phyloP scores from a whole-genome alignment of 805 yeast genomes.

The Suhomyces sp. region DNA sequence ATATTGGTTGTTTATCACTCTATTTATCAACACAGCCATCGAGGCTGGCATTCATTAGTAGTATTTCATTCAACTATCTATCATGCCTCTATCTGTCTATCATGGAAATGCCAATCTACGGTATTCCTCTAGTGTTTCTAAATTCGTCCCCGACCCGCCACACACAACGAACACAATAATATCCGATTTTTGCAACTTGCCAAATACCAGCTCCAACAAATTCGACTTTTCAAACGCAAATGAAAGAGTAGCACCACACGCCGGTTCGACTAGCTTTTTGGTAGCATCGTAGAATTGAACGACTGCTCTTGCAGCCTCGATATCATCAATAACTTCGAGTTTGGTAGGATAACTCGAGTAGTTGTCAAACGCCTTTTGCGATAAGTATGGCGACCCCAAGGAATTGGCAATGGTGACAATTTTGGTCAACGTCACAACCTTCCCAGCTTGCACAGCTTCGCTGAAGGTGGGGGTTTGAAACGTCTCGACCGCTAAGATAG shows the following conservation, averaged over 20 bases:
- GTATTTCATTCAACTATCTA: too few relatives aligned
- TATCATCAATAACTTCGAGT: slow-evolving; percentile 22
- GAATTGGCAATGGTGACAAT: slow-evolving; percentile 27
- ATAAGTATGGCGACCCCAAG: slow-evolving; percentile 29
- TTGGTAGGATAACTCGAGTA: slow-evolving; percentile 17
- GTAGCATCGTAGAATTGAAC: slow-evolving; percentile 23
- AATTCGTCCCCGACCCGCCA: slow-evolving; percentile 24
- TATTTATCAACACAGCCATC: too few relatives aligned
- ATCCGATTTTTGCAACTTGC: slow-evolving; percentile 19
- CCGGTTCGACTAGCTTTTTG: slow-evolving; percentile 28
- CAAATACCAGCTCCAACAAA: slow-evolving; percentile 14
- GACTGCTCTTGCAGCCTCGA: slow-evolving; percentile 23
- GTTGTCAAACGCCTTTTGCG: slow-evolving; percentile 18
- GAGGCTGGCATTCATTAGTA: too few relatives aligned
- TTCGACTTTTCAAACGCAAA: slow-evolving; percentile 14
- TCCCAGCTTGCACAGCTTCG: slow-evolving; percentile 19
- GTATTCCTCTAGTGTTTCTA: slow-evolving; percentile 11
- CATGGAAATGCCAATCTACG: too few relatives aligned
- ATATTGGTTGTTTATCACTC: too few relatives aligned
- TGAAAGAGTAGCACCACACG: slow-evolving; percentile 32
- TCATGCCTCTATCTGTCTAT: too few relatives aligned
- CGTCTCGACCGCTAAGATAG: slow-evolving; percentile 30
- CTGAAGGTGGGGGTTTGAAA: slow-evolving; percentile 23
- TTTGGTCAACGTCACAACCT: slow-evolving; percentile 17
- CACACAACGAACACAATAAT: slow-evolving; percentile 28